Evolutionary conservation across 106 monocot species (phyloP), one percentile per base, ranked within the genome.

Genomic region (Xerophyta viscosa): DNA sequence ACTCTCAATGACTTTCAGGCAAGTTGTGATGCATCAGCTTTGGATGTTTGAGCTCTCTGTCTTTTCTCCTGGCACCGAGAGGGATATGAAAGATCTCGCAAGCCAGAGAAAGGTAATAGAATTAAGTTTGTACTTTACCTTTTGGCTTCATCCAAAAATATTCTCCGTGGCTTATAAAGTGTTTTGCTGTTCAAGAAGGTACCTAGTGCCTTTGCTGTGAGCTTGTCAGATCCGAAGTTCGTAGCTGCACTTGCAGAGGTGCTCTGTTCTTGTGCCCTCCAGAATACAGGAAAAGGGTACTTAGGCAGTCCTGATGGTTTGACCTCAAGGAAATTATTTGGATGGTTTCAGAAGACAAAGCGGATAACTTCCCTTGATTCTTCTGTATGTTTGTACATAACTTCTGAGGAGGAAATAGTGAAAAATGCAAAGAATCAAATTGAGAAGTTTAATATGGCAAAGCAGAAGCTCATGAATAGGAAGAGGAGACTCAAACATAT

Each of bases 1-100:
- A 39, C 79, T 98, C 22, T 85, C 79, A 8, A 77, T 77, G 89
- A 90, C 96, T n/a, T 98, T 89, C 48, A 60, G 82, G 31, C 96
- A 98, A 64, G 96, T 98, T 29, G 63, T 86, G 3, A 26, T 98
- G 63, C 75, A 80, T 27, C 65, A 41, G 8, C 24, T 90, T n/a
- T 77, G 76, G 79, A 90, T 61, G 65, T 86, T 82, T 42, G 67
- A 73, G 33, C 74, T 98, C 30, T 44, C 62, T 17, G 19, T 98
- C 17, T 83, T 86, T 51, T 18, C 47, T 50, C 64, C 85, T 43
- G 89, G 79, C 25, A 62, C 65, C n/a, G 60, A 82, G 65, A 82
- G 81, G 69, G 62, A 74, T 44, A 79, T 86, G 78, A 71, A 79
- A n/a, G 63, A 79, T 67, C 70, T 98, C 37, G 44, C 62, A 6